These are phyloP conservation scores for Arthrobotrys megalospora DNA, from an alignment of 2,329 filamentous ascomycete species.

Conservation along the genomic window DNA sequence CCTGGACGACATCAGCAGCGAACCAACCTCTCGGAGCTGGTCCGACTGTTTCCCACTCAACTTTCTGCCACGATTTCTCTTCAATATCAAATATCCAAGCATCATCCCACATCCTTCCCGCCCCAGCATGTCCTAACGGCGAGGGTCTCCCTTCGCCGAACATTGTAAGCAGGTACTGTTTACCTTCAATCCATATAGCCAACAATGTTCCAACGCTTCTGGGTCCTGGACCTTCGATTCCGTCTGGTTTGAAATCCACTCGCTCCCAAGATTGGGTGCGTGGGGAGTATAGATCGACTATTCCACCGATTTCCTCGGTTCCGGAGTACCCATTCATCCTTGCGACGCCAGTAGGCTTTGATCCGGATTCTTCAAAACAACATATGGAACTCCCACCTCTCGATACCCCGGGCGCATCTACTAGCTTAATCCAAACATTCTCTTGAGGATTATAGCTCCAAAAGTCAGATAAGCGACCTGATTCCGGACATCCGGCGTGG, in stretches of 20 bases:
- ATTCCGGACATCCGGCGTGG: conserved; percentile 80
- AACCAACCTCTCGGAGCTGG: conserved; percentile 74
- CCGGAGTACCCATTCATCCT: conserved; percentile 86
- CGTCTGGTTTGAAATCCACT: conserved; percentile 68
- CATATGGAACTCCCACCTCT: conserved; percentile 78
- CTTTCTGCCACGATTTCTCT: conserved; percentile 70
- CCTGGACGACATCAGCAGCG: conserved; percentile 67
- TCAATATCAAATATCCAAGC: conserved; percentile 77
- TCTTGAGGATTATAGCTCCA: conserved; percentile 82
- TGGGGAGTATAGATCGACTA: conserved; percentile 75
- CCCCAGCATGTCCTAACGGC: conserved; percentile 70
- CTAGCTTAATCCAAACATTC: conserved; percentile 77
- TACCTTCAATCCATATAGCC: conserved; percentile 66
- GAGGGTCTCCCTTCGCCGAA: conserved; percentile 74
- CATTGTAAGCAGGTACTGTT: conserved; percentile 75
- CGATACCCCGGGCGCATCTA: conserved; percentile 77
- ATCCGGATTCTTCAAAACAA: conserved; percentile 10
- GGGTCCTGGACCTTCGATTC: conserved; percentile 69
- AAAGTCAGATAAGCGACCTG: conserved; percentile 77
- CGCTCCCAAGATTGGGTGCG: conserved; percentile 68
- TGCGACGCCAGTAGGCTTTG: conserved; percentile 64
- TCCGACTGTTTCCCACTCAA: conserved; percentile 69
- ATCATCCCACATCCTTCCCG: conserved; percentile 74
- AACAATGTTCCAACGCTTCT: conserved; percentile 71
- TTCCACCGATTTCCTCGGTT: conserved; percentile 77